Evolutionary conservation across 2,329 filamentous ascomycete species (phyloP).

Genomic region (Achaetomium macrosporum): DNA sequence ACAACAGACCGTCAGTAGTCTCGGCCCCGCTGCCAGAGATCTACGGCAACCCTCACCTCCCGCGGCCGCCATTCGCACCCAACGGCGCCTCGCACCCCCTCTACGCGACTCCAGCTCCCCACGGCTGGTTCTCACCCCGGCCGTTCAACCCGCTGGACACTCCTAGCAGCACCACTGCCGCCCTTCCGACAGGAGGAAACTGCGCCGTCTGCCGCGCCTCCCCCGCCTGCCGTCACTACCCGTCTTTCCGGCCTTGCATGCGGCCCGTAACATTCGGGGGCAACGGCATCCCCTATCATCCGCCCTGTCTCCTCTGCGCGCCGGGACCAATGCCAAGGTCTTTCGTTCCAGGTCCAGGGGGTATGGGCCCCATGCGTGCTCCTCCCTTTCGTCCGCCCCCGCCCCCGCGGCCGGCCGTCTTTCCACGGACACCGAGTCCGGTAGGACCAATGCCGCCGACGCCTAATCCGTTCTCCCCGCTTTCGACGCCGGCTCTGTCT

Average conservation of each 20-base stretch:
- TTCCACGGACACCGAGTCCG: too few relatives aligned
- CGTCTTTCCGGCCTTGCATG: background rate
- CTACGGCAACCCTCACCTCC: background rate
- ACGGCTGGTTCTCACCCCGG: too few relatives aligned
- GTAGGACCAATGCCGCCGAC: background rate
- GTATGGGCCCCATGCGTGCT: too few relatives aligned
- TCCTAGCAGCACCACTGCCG: background rate
- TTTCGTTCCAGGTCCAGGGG: background rate
- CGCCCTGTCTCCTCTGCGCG: background rate
- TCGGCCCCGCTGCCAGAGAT: background rate
- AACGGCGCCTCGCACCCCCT: background rate
- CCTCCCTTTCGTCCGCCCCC: background rate
- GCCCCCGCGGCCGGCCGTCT: background rate
- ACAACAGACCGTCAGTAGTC: background rate
- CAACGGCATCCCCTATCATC: background rate
- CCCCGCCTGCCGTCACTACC: constrained; percentile 2
- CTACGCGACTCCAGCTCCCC: too few relatives aligned
- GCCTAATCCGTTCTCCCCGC: constrained; percentile 10
- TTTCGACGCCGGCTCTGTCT: constrained; percentile 6
- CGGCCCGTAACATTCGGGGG: background rate
- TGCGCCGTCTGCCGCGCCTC: constrained; percentile 2
- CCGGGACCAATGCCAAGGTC: background rate
- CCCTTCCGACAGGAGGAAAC: background rate
- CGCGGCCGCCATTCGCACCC: background rate
- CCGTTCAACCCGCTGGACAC: background rate